Base-by-base conservation (phyloP, 805 yeast species). In the Ogataea sp. region DNA sequence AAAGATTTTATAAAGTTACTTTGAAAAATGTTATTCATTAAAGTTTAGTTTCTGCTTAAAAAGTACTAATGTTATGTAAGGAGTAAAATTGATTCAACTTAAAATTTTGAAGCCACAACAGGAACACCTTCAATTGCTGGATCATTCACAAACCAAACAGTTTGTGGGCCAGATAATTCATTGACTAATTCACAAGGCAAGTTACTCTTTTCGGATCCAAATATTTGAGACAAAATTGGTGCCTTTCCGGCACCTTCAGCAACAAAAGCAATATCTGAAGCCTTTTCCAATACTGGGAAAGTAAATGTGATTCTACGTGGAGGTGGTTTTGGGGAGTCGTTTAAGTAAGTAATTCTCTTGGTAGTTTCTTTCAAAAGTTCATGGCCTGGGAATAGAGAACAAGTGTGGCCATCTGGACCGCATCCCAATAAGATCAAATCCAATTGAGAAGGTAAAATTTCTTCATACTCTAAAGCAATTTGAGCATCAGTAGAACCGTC, bases 331-430 rank as follows among this genome's bases (percentile, higher is more conserved):
- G 96, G 96, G 10, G 95, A 83, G 58, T 88, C 90, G 37, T 71
- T 68, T 45, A 89, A 75, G 52, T 75, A 62, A 9, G 89, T 76
- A 41, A 88, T 80, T 32, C 61, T 59, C 43, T 68, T 64, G 9
- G 56, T 37, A 21, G 63, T 58, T 55, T 82, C 90, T 28, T 70
- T 46, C 41, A 88, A 67, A 51, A 86, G 68, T 43, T 59, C 51
- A 58, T 87, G 96, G 29, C 82, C 88, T 11, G 96, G 96, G 74
- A 88, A 88, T 46, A 88, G 67, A 1, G 96, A 88, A 64, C 95
- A 85, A 5, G 96, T 88, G 60, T 88, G 97, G 29, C 96, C 97
- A 54, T 88, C 97, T 27, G 96, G 96, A 7, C 97, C 97, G 58
- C 93, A 83, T 18, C 97, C 97, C 46, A 88, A 69, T 40, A 87